Conservation (phyloP, 139 green algal species). For the Desmodesmus armatus region DNA sequence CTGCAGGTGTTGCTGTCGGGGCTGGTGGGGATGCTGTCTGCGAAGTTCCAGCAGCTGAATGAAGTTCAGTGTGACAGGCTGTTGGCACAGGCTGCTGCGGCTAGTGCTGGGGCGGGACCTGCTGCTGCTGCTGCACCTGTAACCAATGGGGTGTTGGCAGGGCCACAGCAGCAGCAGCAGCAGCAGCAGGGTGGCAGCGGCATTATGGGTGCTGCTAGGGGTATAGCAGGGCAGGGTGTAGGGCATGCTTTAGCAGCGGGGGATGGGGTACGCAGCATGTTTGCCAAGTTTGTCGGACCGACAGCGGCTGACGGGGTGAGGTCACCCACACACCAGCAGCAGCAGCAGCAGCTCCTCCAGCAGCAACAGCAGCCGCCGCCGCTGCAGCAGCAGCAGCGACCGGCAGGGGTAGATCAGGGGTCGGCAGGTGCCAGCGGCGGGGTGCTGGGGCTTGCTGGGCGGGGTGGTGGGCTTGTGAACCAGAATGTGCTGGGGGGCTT, state of each 20-base stretch:
- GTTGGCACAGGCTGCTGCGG: constrained; percentile 31
- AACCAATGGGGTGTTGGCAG: too few relatives aligned
- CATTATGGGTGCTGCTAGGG: background rate
- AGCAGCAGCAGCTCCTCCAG: background rate
- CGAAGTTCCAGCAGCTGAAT: constrained; percentile 40
- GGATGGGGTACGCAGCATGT: constrained; percentile 32
- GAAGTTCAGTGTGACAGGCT: constrained; percentile 42
- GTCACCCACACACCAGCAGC: background rate
- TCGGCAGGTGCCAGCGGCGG: too few relatives aligned
- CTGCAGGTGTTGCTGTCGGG: constrained; percentile 35
- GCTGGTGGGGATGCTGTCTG: constrained; percentile 32
- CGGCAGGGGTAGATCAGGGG: constrained; percentile 19
- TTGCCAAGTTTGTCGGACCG: constrained; percentile 15
- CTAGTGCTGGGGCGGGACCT: too few relatives aligned
- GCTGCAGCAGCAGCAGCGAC: background rate
- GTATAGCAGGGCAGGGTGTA: constrained; percentile 8
- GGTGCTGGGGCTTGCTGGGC: background rate
- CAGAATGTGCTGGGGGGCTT: constrained; percentile 33
- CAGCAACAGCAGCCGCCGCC: background rate
- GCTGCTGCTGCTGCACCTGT: too few relatives aligned
- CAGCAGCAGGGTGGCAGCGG: background rate
- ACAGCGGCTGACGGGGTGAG: background rate
- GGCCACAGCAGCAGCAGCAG: constrained; percentile 2
- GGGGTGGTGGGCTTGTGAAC: background rate
- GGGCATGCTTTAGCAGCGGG: constrained; percentile 41